These are phyloP conservation scores for Asclepias syriaca DNA, from an alignment of 257 asterid genomes.

Conservation along the genomic window DNA sequence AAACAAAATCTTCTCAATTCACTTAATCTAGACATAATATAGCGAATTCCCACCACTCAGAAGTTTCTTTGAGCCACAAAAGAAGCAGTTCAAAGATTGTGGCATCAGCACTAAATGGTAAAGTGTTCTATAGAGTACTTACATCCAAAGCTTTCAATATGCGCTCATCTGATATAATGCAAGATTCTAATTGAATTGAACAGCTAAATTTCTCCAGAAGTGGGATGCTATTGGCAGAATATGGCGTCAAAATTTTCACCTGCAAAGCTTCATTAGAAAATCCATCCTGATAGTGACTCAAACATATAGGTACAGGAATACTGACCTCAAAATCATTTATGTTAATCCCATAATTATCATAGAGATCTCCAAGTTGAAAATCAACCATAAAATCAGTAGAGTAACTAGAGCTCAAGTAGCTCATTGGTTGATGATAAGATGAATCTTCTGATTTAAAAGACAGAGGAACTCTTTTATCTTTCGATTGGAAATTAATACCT, in stretches of 20 bases:
- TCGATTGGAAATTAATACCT: constrained; percentile 51
- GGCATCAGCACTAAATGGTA: neutral
- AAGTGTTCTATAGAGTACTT: constrained; percentile 17
- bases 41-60: neutral
- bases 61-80: neutral
- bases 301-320: constrained; percentile 11
- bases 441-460: constrained; percentile 28
- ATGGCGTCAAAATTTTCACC: constrained; percentile 45
- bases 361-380: constrained; percentile 61
- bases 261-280: constrained; percentile 33
- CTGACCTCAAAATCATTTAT: constrained; percentile 65
- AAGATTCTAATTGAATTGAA: constrained; percentile 45
- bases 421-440: constrained; percentile 24
- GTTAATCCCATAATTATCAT: constrained; percentile 52
- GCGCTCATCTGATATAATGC: constrained; percentile 67
- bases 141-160: constrained; percentile 62
- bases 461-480: constrained; percentile 34
- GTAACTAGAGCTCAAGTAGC: constrained; percentile 24
- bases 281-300: neutral
- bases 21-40: neutral
- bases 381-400: constrained; percentile 28
- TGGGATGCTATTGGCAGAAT: constrained; percentile 33
- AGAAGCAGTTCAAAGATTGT: neutral
- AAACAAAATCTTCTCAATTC: neutral
- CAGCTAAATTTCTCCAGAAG: constrained; percentile 56